Evolutionary conservation across 352 stramenopile species (phyloP).

Genomic region (Globisporangium solare): DNA sequence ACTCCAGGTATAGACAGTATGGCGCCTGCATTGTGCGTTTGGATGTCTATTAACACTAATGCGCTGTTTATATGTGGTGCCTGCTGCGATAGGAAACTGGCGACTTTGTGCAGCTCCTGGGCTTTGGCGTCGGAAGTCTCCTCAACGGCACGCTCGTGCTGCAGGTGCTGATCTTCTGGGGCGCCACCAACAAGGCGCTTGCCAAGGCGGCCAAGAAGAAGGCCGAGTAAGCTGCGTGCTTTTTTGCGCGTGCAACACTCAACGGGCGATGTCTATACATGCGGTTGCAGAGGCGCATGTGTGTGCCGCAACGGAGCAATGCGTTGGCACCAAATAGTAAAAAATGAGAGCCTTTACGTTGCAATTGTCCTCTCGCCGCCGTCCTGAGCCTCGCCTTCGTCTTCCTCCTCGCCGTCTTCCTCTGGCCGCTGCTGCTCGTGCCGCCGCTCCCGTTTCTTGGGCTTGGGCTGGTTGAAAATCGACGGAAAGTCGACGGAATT

Average conservation of each 20-base stretch:
- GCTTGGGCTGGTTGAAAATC: constrained; percentile 61
- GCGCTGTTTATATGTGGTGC: not conserved
- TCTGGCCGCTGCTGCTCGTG: constrained; percentile 26
- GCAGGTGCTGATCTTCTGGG: constrained; percentile 81
- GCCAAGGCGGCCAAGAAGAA: constrained; percentile 65
- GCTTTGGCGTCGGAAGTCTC: constrained; percentile 65
- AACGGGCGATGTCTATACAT: not conserved
- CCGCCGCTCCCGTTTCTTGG: constrained; percentile 48
- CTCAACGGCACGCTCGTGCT: constrained; percentile 78
- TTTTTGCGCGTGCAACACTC: not conserved
- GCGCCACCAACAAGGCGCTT: constrained; percentile 72
- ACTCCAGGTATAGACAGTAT: constrained; percentile 37
- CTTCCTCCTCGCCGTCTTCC: constrained; percentile 20
- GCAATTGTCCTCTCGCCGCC: not conserved
- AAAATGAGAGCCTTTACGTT: no score
- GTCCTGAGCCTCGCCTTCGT: constrained; percentile 27
- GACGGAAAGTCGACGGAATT: constrained; percentile 59
- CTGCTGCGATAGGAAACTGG: constrained; percentile 50
- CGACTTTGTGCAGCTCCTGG: constrained; percentile 61
- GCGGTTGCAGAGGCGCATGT: not conserved
- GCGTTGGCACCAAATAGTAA: no score
- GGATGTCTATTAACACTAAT: not conserved
- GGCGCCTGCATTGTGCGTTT: not conserved
- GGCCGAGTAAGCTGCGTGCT: constrained; percentile 30
- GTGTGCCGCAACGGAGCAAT: no score